Evolutionary conservation across 208 protist species (phyloP).

Genomic region (Strigomonas galati): DNA sequence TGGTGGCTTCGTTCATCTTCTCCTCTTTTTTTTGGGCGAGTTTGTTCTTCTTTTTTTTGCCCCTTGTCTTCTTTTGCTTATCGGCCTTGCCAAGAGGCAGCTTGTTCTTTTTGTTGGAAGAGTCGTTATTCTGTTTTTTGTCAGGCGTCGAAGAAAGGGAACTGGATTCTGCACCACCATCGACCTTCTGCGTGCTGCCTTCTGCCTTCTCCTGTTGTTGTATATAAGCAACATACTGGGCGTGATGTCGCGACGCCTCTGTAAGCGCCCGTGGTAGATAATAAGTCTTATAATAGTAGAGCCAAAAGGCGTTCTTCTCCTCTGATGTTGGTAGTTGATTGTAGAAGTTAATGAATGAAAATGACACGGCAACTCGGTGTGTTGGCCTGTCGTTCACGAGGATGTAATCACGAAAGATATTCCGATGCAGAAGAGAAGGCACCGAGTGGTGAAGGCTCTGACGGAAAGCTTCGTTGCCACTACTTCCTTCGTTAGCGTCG

Average conservation of each 20-base stretch:
- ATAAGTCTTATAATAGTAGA: not conserved
- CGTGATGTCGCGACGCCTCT: not conserved
- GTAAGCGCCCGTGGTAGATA: slow-evolving; percentile 4
- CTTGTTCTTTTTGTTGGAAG: too few species aligned
- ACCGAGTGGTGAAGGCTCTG: not conserved
- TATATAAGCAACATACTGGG: not conserved
- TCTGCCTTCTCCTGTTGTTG: not conserved
- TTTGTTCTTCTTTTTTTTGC: not conserved
- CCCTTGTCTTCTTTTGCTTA: not conserved
- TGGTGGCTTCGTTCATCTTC: too few species aligned
- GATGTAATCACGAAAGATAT: not conserved
- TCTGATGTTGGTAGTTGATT: not conserved
- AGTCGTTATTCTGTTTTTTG: too few species aligned
- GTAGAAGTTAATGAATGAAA: not conserved
- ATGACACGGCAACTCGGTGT: not conserved
- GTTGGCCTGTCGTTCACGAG: not conserved
- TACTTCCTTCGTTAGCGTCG: not conserved
- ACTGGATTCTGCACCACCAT: too few species aligned
- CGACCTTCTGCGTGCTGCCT: too few species aligned
- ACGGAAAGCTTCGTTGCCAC: not conserved
- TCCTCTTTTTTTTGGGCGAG: too few species aligned
- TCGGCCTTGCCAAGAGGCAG: too few species aligned
- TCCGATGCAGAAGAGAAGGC: not conserved
- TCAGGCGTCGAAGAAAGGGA: too few species aligned
- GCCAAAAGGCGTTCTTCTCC: not conserved